Base-by-base conservation (phyloP, 2,329 filamentous ascomycete genomes). In the Xylaria sp. region DNA sequence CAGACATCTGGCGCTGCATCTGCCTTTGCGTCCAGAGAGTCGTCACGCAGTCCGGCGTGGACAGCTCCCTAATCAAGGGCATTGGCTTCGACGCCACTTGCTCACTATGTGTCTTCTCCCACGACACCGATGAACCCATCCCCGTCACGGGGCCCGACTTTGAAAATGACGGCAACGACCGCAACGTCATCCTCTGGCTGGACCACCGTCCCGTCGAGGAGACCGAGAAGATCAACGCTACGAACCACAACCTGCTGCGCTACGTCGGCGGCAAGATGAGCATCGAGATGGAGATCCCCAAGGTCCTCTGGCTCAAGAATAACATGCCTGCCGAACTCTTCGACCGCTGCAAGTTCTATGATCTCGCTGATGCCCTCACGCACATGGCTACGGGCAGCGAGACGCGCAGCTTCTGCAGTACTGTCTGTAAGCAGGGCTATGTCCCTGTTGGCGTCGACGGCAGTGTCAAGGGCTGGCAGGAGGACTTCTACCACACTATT, bases 71-170 rank as follows among this genome's bases (percentile, higher is more conserved):
- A 42, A 88, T 99, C 69, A 89, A 89, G 67, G 94, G 94, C 60
- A 91, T 99, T 70, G 94, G 94, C 56, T 97, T 99, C 75, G 94
- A 99, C 74, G 94, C 94, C 19, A 99, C 94, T n/a, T 99, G 94
- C 80, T 99, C 94, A 16, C 84, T 99, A 34, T 85, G 92, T 37
- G 92, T 97, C 67, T 96, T 99, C 76, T 83, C 87, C 58, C 80
- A 90, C 71, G 91, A 96, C 68, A 96, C 91, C 3, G 89, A 96
- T 73, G 90, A 96, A 75, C 94, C 94, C 1, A 81, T 97, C 52
- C 83, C 89, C n/a, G 91, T 99, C 19, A 96, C 92, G 1, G 91
- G 90, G 0, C 92, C 92, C 2, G 85, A 90, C 68, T 97, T 96
- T 69, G 83, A 89, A 67, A 87, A 89, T 67, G 83, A 87, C 66